These are phyloP conservation scores for Datisca glomerata DNA, from an alignment of 306 rosid species.

Conservation along the genomic window DNA sequence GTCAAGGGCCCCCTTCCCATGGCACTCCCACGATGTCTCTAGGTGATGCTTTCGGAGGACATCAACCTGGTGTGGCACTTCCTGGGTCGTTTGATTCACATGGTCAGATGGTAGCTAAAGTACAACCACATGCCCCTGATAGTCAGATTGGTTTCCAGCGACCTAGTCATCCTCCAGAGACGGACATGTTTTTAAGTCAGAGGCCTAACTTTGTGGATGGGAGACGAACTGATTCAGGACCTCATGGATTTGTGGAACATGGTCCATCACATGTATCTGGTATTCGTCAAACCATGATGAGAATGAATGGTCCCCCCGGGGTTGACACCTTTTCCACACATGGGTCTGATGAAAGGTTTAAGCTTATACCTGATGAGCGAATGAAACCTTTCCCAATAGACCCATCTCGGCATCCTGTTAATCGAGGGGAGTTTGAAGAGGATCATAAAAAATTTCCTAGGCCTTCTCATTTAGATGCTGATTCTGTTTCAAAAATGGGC, in stretches of 20 bases:
- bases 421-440: conserved; percentile 51
- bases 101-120: conserved; percentile 30
- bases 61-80: conserved; percentile 35
- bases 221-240: conserved; percentile 11
- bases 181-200: conserved; percentile 18
- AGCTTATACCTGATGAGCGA: conserved; percentile 32
- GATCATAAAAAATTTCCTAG: conserved; percentile 59
- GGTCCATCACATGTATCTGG: conserved; percentile 23
- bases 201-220: conserved; percentile 21
- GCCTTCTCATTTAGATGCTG: conserved; percentile 40
- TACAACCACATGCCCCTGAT: conserved; percentile 44
- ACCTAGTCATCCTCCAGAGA: conserved; percentile 16
- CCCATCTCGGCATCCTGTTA: conserved; percentile 20
- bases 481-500: conserved; percentile 39
- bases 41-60: conserved; percentile 32
- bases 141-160: conserved; percentile 24
- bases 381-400: conserved; percentile 24
- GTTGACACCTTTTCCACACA: conserved; percentile 19
- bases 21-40: conserved; percentile 36
- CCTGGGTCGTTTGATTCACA: conserved; percentile 41
- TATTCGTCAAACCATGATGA: conserved; percentile 13
- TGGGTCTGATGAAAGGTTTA: conserved; percentile 62
- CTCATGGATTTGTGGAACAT: conserved; percentile 18
- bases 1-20: conserved; percentile 36
- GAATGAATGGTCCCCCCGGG: conserved; percentile 29